Evolutionary conservation across 169 alveolate species (phyloP).

Genomic region (Plasmodium vivax): DNA sequence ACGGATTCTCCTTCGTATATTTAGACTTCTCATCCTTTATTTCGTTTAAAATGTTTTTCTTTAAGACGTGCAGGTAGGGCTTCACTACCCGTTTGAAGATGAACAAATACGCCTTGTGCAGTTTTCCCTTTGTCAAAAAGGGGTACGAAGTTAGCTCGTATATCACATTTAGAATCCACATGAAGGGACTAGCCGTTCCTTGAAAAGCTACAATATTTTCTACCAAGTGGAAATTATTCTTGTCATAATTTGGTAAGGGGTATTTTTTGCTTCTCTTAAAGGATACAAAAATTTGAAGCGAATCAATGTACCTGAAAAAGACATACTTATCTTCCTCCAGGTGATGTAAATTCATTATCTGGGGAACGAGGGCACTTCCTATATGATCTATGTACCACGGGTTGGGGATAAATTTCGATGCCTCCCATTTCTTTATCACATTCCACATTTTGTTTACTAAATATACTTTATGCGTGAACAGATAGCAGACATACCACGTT

Average conservation of each 20-base stretch:
- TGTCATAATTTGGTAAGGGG: slow-evolving; percentile 65
- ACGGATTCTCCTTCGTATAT: slow-evolving; percentile 58
- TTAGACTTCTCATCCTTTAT: slow-evolving; percentile 37
- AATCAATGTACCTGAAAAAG: slow-evolving; percentile 51
- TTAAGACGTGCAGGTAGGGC: slow-evolving; percentile 56
- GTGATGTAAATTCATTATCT: slow-evolving; percentile 21
- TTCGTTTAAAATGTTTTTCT: slow-evolving; percentile 39
- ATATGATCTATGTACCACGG: slow-evolving; percentile 68
- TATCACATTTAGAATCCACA: slow-evolving; percentile 55
- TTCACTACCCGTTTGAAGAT: slow-evolving; percentile 32
- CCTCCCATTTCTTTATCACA: slow-evolving; percentile 59
- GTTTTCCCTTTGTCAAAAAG: slow-evolving; percentile 49
- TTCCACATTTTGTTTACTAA: slow-evolving; percentile 62
- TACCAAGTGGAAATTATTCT: slow-evolving; percentile 11
- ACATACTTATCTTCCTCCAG: slow-evolving; percentile 22
- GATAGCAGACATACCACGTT: slow-evolving; percentile 52
- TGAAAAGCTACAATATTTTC: slow-evolving; percentile 63
- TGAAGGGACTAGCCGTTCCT: slow-evolving; percentile 48
- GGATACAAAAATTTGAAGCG: slow-evolving; percentile 15
- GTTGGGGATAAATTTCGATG: slow-evolving; percentile 37
- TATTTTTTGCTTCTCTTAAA: slow-evolving; percentile 63
- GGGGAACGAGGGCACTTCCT: slow-evolving; percentile 53
- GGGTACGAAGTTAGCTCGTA: slow-evolving; percentile 51
- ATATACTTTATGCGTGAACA: slow-evolving; percentile 66
- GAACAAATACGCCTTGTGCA: slow-evolving; percentile 56